Conservation (phyloP, 2,329 filamentous ascomycete genomes). For the Ascosphaera apis region DNA sequence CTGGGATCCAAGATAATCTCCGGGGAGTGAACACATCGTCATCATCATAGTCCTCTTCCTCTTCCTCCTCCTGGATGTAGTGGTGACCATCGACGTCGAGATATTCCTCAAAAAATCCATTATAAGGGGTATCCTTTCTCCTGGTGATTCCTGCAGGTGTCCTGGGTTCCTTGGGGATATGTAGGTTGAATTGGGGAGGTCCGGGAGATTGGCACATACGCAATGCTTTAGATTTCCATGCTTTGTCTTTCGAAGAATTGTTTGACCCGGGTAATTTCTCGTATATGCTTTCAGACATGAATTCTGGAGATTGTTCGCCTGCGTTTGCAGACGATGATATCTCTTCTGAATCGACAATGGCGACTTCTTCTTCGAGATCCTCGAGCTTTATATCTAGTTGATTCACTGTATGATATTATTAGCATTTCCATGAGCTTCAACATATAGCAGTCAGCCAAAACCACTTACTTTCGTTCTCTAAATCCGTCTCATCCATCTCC, state of each 20-base stretch:
- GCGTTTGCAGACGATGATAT: conserved; percentile 17
- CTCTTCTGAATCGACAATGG: conserved; percentile 12
- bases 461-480: conserved; percentile 65
- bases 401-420: conserved; percentile 18
- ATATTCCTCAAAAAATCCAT: no score
- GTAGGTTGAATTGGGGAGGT: no score
- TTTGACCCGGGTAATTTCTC: conserved; percentile 58
- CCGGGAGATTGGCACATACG: conserved; percentile 10
- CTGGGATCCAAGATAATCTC: no score
- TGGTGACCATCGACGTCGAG: no score
- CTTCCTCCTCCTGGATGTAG: no score
- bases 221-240: conserved; percentile 24
- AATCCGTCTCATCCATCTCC: conserved; percentile 71
- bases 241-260: no score
- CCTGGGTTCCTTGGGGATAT: no score
- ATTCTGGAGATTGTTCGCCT: conserved; percentile 31
- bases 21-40: no score
- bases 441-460: conserved; percentile 1
- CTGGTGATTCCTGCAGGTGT: no score
- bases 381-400: conserved; percentile 39
- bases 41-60: background rate
- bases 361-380: conserved; percentile 35
- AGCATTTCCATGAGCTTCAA: background rate
- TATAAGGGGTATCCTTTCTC: no score
- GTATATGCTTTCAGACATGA: conserved; percentile 98